These are phyloP conservation scores for Aspergillus cavernicola DNA, from an alignment of 495 filamentous ascomycete species.

Conservation along the genomic window DNA sequence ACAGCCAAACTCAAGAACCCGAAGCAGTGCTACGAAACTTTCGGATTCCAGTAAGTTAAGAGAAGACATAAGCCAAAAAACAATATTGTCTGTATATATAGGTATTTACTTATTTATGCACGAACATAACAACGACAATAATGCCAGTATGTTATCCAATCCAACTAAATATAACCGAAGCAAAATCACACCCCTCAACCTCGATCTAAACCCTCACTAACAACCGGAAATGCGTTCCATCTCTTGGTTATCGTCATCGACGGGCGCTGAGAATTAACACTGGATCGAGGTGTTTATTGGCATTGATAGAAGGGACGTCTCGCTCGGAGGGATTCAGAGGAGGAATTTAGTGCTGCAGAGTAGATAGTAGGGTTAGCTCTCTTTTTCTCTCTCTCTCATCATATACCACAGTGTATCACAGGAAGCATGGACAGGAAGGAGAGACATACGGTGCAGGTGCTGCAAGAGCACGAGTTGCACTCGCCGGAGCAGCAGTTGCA, in stretches of 20 bases:
- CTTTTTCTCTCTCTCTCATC: not conserved
- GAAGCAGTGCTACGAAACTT: no score
- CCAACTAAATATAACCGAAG: not conserved
- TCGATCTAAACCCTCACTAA: not conserved
- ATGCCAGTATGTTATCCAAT: not conserved
- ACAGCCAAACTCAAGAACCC: no score
- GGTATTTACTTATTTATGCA: not conserved
- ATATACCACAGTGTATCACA: not conserved
- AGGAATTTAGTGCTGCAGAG: slow-evolving; percentile 18
- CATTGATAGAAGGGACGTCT: not conserved
- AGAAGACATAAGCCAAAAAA: not conserved
- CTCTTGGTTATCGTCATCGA: not conserved
- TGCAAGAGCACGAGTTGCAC: slow-evolving; percentile 44
- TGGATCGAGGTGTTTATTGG: slow-evolving; percentile 8
- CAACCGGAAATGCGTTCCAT: not conserved
- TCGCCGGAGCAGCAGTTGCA: slow-evolving; percentile 45
- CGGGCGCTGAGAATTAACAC: slow-evolving; percentile 1
- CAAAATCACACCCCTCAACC: slow-evolving; percentile 1
- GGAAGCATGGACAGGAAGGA: not conserved
- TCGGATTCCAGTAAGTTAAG: no score
- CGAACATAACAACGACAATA: not conserved
- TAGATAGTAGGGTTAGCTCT: not conserved
- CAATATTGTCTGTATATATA: not conserved
- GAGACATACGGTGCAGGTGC: slow-evolving; percentile 32
- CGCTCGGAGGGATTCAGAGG: not conserved